Base-by-base conservation (phyloP, 225 moss, liverwort and hornwort genomes). In the Antitrichia curtipendula region DNA sequence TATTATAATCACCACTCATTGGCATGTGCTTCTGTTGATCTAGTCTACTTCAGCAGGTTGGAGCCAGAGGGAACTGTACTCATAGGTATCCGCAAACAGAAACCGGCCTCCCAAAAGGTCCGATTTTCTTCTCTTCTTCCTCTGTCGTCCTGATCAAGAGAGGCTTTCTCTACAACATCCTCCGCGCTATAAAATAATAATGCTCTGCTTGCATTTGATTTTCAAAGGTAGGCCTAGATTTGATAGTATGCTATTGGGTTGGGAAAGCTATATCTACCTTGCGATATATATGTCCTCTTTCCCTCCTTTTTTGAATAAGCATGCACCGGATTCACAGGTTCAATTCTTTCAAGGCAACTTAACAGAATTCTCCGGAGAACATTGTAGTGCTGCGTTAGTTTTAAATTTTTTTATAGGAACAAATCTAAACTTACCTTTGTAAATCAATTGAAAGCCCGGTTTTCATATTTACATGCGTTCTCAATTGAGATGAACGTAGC, bases 31-130 rank as follows among this genome's bases (percentile, higher is more conserved):
- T 87, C 84, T 86, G 85, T 91, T 86, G 86, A 77, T 91, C 89
- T 94, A 98, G 96, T 98, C 81, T 96, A 95, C 62, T 98, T 98
- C 85, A 93, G 98, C 90, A 93, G 98, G 90, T 93, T 96, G 86
- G 96, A 96, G 89, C 96, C 96, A 84, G 96, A 96, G 73, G 95
- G 95, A 84, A 96, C 94, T 90, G 88, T 98, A 80, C 92, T 95
- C 78, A 95, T 98, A 89, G 93, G 98, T 53, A 94, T 90, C 88
- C 94, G 96, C 84, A 94, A 96, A 91, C 98, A 95, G 56, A 91
- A 92, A 69, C 80, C 91, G 72, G 69, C 89, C 70, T 87, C 93
- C 75, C 82, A 89, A 84, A 95, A 98, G 96, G 97, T 98, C 62
- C 85, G 86, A 60, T 41, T 85, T 62, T 62, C 60, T 50, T 63